Base-by-base conservation (phyloP, 768 basidiomycete genomes). In the Amanita muscaria region DNA sequence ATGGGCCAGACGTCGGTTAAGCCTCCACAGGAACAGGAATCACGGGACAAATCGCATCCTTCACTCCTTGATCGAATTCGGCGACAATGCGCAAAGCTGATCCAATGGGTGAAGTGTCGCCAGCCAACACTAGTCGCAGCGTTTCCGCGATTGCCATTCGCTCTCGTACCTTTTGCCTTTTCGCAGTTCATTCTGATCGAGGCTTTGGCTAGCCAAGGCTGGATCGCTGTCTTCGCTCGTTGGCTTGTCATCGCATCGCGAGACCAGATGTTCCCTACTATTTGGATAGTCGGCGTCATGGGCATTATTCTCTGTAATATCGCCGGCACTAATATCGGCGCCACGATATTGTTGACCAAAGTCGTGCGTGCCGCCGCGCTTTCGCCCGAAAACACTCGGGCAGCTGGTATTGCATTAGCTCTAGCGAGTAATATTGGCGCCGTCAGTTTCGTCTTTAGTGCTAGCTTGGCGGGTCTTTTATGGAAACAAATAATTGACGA, bases 141-240 rank as follows among this genome's bases (percentile, higher is more conserved):
- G 16, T 64, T 81, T 16, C 72, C 77, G 0, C 75, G 82, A 15
- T 69, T 93, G 0, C 93, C 91, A 1, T 79, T 91, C 48, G 73
- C 79, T 10, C 77, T 96, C 5, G 67, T 96, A 12, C 89, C 89
- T 0, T 98, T 98, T 56, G 88, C 91, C 0, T 91, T 97, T 58
- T 82, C 85, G 1, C 90, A 93, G 62, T 97, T 98, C 65, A 89
- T 97, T 52, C 77, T 98, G 46, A 88, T 94, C 47, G 85, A 93
- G 57, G 86, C 74, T 0, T 73, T 98, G 5, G 71, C 79, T 10
- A 72, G 79, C 49, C 79, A 83, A 47, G 90, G 90, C 21, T 98
- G 93, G 91, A 88, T 94, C 7, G 70, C 77, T 10, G 70, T 92
- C 18, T 94, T 93, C 56, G 83, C 79, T 14, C 42, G 43, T 19